phyloP scores from a whole-genome alignment of 768 basidiomycete species.

The Macrolepiota albuminosa region DNA sequence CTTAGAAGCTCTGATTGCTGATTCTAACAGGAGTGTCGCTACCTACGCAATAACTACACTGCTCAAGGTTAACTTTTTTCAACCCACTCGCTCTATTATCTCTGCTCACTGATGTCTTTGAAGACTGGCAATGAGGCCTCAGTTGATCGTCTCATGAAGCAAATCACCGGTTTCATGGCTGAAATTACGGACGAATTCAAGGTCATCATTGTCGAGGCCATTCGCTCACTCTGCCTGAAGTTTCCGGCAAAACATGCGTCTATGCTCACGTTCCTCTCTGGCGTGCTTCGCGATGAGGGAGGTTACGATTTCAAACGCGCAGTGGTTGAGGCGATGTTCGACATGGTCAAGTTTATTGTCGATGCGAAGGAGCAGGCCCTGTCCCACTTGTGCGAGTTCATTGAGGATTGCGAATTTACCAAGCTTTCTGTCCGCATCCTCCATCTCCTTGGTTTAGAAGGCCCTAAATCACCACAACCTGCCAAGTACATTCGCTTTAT shows the following conservation, averaged over 20 bases:
- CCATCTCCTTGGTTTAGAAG: conserved; percentile 92
- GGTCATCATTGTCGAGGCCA: conserved; percentile 98
- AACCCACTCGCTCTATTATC: neutral
- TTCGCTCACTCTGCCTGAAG: conserved; percentile 97
- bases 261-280: conserved; percentile 96
- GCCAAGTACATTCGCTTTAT: conserved; percentile 99
- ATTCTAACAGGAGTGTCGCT: conserved; percentile 92
- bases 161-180: conserved; percentile 97
- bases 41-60: conserved; percentile 98
- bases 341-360: conserved; percentile 97
- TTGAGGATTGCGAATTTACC: conserved; percentile 99
- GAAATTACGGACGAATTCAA: conserved; percentile 99
- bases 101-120: conserved; percentile 8
- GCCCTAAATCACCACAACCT: conserved; percentile 93
- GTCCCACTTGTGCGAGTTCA: conserved; percentile 98
- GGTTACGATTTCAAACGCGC: conserved; percentile 99
- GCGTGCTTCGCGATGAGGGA: conserved; percentile 95
- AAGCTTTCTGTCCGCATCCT: conserved; percentile 97
- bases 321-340: conserved; percentile 98
- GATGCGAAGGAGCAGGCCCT: conserved; percentile 97
- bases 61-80: conserved; percentile 63
- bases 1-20: conserved; percentile 93
- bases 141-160: conserved; percentile 98
- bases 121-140: conserved; percentile 99
- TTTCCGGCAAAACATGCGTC: conserved; percentile 96